These are phyloP conservation scores for Antarctomyces pellizariae DNA, from an alignment of 495 filamentous ascomycete genomes.

Conservation along the genomic window DNA sequence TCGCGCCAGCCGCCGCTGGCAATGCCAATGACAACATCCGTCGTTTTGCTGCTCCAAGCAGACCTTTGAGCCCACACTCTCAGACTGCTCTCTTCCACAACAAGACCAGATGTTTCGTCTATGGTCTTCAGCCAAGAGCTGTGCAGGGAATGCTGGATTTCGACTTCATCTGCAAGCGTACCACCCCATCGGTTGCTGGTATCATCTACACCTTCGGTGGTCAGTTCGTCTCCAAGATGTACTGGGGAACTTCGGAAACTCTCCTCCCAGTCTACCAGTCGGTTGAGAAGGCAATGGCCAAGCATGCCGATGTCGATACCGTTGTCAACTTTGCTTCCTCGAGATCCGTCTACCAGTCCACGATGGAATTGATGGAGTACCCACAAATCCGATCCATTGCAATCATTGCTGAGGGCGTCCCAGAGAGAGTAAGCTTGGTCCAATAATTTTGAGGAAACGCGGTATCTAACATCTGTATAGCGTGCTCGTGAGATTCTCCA, in stretches of 20 bases:
- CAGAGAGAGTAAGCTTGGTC: conserved; percentile 58
- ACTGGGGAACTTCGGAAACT: conserved; percentile 99
- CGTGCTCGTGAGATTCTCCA: conserved; percentile 94
- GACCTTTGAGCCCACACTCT: conserved; percentile 66
- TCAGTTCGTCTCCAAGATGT: conserved; percentile 99
- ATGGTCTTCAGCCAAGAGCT: conserved; percentile 90
- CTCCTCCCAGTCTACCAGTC: conserved; percentile 96
- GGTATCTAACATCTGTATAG: conserved; percentile 16
- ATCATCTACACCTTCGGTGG: conserved; percentile 99
- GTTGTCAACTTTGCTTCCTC: conserved; percentile 99
- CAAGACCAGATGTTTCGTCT: conserved; percentile 99
- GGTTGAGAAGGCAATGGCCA: conserved; percentile 78
- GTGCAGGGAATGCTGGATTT: conserved; percentile 99
- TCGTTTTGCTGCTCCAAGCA: conserved; percentile 81
- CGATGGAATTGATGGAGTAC: conserved; percentile 93
- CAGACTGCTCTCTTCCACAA: conserved; percentile 83
- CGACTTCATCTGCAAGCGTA: conserved; percentile 99
- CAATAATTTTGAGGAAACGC: background rate
- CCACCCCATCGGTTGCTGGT: conserved; percentile 86
- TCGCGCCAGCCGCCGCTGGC: conserved; percentile 16
- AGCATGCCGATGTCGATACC: conserved; percentile 92
- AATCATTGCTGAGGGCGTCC: conserved; percentile 98
- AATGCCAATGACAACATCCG: conserved; percentile 97
- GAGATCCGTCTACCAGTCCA: conserved; percentile 91
- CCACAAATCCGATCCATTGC: conserved; percentile 95